Conservation (phyloP, 1,284 basidiomycete genomes). For the Tilletiopsis washingtonensis region DNA sequence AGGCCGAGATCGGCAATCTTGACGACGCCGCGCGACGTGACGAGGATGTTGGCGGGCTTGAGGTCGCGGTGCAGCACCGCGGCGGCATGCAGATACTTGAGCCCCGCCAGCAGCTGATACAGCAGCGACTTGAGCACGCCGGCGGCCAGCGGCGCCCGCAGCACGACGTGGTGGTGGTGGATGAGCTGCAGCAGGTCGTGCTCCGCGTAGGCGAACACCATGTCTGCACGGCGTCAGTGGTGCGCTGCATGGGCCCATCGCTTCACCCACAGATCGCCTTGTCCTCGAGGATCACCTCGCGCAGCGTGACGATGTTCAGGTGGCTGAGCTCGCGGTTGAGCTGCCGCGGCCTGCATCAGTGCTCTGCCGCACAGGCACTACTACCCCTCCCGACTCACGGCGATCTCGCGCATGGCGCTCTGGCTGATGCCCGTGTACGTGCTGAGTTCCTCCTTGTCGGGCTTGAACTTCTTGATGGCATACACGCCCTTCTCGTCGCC, state of each 20-base stretch:
- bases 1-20: conserved; percentile 97
- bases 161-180: conserved; percentile 85
- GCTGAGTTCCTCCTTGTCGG: conserved; percentile 62
- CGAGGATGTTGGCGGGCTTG: conserved; percentile 97
- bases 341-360: conserved; percentile 49
- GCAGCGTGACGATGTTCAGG: conserved; percentile 80
- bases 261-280: conserved; percentile 59
- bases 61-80: conserved; percentile 95
- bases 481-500: conserved; percentile 49
- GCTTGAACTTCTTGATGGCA: conserved; percentile 99
- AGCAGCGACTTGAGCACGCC: conserved; percentile 83
- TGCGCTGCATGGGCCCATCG: neutral
- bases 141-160: conserved; percentile 65
- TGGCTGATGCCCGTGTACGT: conserved; percentile 97
- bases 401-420: conserved; percentile 91
- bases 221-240: conserved; percentile 47
- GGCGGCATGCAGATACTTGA: conserved; percentile 86
- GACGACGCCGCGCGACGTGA: conserved; percentile 77
- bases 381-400: conserved; percentile 55
- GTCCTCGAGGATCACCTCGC: conserved; percentile 92
- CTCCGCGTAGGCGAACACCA: conserved; percentile 98
- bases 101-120: conserved; percentile 91
- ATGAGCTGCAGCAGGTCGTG: conserved; percentile 88
- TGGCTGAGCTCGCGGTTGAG: conserved; percentile 89
- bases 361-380: neutral